Evolutionary conservation across 257 asterid genomes (phyloP), one percentile per base, ranked within the genome.

Genomic region (Ilex asprella): DNA sequence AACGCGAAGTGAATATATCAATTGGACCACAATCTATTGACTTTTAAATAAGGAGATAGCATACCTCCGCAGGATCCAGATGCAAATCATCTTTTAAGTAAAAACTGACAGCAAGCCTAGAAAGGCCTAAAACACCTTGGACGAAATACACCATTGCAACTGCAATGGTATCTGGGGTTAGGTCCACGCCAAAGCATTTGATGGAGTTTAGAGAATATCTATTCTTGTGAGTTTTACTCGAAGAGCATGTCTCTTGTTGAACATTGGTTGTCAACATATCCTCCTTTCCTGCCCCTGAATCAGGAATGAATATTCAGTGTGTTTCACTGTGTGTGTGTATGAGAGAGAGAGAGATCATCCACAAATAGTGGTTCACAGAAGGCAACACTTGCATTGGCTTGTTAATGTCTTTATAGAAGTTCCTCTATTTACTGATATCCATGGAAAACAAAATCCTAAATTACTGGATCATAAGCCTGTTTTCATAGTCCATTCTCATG

Each of bases 111-210:
- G 97, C 99, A 70, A 93, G 88, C 73, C 96, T 82, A 31, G 99
- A 68, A 52, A 93, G 95, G 70, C 95, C 95, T 75, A 93, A 71
- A 67, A 93, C 99, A 31, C 99, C 99, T 81, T 93, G 99, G 59
- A 93, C 99, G 64, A 93, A 93, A 76, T 93, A 93, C 66, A 93
- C 99, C 99, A 89, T 89, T 39, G 97, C 99, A 69, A 93, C 97
- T 5, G 99, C 99, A 73, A 93, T 72, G 70, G 59, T 89, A 80
- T 89, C 97, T 43, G 99, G 95, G 46, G 92, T 82, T 66, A 93
- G 81, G 65, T 89, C 89, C 67, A 89, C 97, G 52, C 97, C 99
- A 30, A 89, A 87, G 77, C 78, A 79, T 54, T 68, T 75, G 60
- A 86, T 70, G 58, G 84, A 72, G 71, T 74, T 78, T 2, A 82